Evolutionary conservation across 148 eudicot species (phyloP).

Genomic region (Spergularia marina): DNA sequence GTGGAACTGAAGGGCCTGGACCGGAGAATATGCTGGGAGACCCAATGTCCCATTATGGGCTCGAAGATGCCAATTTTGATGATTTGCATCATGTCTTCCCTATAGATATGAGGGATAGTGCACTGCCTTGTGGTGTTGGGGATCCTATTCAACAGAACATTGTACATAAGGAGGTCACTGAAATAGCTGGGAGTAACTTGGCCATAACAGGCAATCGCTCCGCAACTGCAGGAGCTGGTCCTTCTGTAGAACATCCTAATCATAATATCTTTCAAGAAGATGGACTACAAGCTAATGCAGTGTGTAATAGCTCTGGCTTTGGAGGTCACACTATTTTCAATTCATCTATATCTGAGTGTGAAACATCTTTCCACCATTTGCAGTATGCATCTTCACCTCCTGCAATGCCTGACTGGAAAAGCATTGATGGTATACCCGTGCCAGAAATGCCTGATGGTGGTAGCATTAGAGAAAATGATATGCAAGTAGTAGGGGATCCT

Average conservation of each 20-base stretch:
- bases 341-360: conserved; percentile 38
- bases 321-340: not conserved
- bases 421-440: conserved; percentile 41
- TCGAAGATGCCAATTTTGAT: conserved; percentile 35
- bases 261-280: conserved; percentile 33
- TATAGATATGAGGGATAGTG: conserved; percentile 22
- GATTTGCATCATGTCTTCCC: conserved; percentile 38
- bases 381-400: conserved; percentile 58
- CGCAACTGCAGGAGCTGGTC: not conserved
- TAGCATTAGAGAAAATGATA: conserved; percentile 29
- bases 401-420: conserved; percentile 55
- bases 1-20: conserved; percentile 33
- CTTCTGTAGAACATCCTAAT: conserved; percentile 25
- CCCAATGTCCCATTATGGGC: conserved; percentile 42
- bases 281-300: conserved; percentile 29
- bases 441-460: conserved; percentile 39
- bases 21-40: conserved; percentile 38
- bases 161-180: conserved; percentile 6
- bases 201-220: conserved; percentile 8
- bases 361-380: conserved; percentile 42
- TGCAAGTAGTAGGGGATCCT: conserved; percentile 33
- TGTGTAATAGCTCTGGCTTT: conserved; percentile 22
- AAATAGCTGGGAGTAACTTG: not conserved
- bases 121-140: not conserved
- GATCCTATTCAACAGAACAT: conserved; percentile 33